Evolutionary conservation across 805 yeast genomes (phyloP).

Genomic region (Priceomyces fermenticarens): DNA sequence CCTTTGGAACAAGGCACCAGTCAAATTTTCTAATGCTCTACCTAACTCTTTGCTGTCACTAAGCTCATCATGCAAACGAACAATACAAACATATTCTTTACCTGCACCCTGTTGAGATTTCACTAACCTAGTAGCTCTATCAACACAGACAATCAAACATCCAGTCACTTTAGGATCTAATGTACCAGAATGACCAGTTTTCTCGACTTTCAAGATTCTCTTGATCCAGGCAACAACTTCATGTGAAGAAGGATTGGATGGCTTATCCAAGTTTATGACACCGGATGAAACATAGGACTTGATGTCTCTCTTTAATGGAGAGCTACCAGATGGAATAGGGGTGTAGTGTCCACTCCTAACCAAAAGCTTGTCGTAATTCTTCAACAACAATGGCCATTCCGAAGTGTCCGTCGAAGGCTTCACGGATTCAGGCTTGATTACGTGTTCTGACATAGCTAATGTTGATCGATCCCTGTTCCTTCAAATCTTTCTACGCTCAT

Average conservation of each 20-base stretch:
- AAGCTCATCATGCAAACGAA: constrained; percentile 89
- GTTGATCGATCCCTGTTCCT: constrained; percentile 5
- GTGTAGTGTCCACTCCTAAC: constrained; percentile 97
- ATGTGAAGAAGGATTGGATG: constrained; percentile 97
- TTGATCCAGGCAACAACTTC: constrained; percentile 99
- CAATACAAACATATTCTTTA: constrained; percentile 98
- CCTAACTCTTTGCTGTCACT: constrained; percentile 87
- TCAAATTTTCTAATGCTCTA: constrained; percentile 84
- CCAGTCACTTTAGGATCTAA: constrained; percentile 99
- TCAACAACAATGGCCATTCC: constrained; percentile 92
- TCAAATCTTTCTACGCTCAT: not conserved
- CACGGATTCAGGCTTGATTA: constrained; percentile 85
- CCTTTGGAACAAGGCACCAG: constrained; percentile 98
- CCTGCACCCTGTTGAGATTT: constrained; percentile 99
- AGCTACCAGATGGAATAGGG: constrained; percentile 92
- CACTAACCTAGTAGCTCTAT: constrained; percentile 96
- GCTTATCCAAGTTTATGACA: constrained; percentile 95
- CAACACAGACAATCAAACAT: constrained; percentile 96
- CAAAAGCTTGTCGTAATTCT: constrained; percentile 88
- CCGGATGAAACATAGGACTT: constrained; percentile 89
- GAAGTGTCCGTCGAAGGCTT: constrained; percentile 82
- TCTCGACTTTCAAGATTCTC: constrained; percentile 90
- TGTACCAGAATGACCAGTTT: constrained; percentile 99
- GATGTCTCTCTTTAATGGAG: constrained; percentile 92
- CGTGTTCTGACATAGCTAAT: constrained; percentile 40